Base-by-base conservation (phyloP, 2,329 filamentous ascomycete species). In the Fusarium sp. region DNA sequence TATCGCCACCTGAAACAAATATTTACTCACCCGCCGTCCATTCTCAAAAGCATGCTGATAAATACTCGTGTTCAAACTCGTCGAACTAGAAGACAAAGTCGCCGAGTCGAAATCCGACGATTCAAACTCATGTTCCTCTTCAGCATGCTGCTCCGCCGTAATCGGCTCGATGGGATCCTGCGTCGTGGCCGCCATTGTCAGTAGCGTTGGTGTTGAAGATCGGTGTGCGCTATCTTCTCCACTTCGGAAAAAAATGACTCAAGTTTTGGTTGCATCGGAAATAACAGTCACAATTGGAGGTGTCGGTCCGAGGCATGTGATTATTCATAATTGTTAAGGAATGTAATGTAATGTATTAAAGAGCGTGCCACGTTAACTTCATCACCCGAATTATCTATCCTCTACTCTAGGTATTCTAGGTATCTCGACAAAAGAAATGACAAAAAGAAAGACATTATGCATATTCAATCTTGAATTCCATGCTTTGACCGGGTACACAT, bases 401-500 rank as follows among this genome's bases (percentile, higher is more conserved):
- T 50, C 25, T 59, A 52, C 40, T 32, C 18, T 43, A 38, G 46
- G 18, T 30, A 4, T 6, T 47, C 30, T 40, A 56, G 47, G 14
- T 50, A 56, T 56, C 20, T 32, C 24, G 7, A 50, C 44, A 64
- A 20, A 64, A 6, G 59, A 58, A 58, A 47, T 8, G 1, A 20
- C 9, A n/a, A 10, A 51, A 51, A 29, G 1, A 45, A 59, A 14
- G 3, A 25, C n/a, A 47, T 54, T 34, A 63, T 58, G 69, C 69
- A 16, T 32, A 72, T 24, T 57, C 54, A 40, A 72, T 67, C 10
- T 42, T 69, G 47, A 72, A 72, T 40, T 55, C 59, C 49, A 78
- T 70, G 24, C 69, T 68, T 44, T 74, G 66, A 16, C 80, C 80
- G 6, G 76, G 66, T 51, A 74, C 67, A 77, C 88, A 90, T 38